Evolutionary conservation across 192 early-diverging fungal genomes (phyloP).

Genomic region (Backusella parvicylindrica): DNA sequence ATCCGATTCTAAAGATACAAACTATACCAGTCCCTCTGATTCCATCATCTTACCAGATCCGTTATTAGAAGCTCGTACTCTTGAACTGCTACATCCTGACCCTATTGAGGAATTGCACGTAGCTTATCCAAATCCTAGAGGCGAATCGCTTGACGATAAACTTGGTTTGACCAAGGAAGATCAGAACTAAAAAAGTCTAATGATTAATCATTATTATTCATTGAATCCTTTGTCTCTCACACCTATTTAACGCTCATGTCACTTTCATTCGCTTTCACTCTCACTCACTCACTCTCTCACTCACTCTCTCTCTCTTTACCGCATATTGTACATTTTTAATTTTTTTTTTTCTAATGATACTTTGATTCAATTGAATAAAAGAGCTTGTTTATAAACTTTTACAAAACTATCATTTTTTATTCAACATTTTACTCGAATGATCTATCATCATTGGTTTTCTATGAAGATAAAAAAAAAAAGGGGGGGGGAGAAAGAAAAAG

Average conservation of each 20-base stretch:
- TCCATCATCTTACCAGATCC: background rate
- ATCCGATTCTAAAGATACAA: background rate
- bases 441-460: background rate
- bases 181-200: too few relatives aligned
- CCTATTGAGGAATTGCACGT: background rate
- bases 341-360: background rate
- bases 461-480: background rate
- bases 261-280: background rate
- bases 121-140: background rate
- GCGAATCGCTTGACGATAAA: background rate
- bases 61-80: background rate
- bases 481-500: background rate
- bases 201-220: too few relatives aligned
- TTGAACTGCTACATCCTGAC: background rate
- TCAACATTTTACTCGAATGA: background rate
- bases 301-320: background rate
- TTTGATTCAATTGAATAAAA: background rate
- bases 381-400: background rate
- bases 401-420: background rate
- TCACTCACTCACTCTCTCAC: background rate
- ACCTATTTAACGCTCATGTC: background rate
- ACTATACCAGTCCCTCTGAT: background rate
- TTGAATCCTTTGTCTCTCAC: too few relatives aligned
- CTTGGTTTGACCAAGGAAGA: background rate
- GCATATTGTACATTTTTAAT: background rate